Evolutionary conservation across 441 rosid genomes (phyloP).

Genomic region (Erodium texanum): DNA sequence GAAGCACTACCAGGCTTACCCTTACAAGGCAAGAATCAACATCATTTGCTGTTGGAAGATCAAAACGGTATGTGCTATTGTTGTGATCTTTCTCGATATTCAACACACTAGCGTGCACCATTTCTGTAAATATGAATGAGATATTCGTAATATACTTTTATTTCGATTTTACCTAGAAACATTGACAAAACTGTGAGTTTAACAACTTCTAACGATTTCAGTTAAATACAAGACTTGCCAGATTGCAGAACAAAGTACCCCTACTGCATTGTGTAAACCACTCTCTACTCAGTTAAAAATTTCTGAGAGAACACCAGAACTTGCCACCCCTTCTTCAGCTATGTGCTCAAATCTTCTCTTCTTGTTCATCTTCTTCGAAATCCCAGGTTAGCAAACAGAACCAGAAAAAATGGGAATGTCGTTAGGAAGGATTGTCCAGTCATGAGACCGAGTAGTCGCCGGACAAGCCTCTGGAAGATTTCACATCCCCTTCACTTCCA

Average conservation of each 20-base stretch:
- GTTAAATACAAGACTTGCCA: background rate
- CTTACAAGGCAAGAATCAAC: background rate
- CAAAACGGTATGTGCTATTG: background rate
- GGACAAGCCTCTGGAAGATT: background rate
- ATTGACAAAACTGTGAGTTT: background rate
- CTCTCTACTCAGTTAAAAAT: background rate
- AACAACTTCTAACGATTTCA: background rate
- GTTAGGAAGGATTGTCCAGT: background rate
- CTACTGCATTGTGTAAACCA: conserved; percentile 3
- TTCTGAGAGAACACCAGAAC: conserved; percentile 3
- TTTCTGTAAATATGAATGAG: background rate
- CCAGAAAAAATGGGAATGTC: background rate
- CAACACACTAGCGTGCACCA: too few species aligned
- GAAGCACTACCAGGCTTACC: background rate
- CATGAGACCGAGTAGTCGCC: too few species aligned
- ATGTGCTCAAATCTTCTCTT: background rate
- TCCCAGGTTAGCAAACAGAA: background rate
- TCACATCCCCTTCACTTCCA: background rate
- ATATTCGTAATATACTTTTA: conserved; percentile 1
- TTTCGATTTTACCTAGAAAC: background rate
- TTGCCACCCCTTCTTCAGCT: background rate
- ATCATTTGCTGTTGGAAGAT: background rate
- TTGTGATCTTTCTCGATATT: background rate
- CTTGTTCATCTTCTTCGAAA: background rate
- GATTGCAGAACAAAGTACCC: background rate